A percentile compares a stretch with the other conserved stretches of the same genome.
These are phyloP conservation scores for Aspergillus kassunensis DNA, from an alignment of 495 filamentous ascomycete species.

Conservation along the genomic window DNA sequence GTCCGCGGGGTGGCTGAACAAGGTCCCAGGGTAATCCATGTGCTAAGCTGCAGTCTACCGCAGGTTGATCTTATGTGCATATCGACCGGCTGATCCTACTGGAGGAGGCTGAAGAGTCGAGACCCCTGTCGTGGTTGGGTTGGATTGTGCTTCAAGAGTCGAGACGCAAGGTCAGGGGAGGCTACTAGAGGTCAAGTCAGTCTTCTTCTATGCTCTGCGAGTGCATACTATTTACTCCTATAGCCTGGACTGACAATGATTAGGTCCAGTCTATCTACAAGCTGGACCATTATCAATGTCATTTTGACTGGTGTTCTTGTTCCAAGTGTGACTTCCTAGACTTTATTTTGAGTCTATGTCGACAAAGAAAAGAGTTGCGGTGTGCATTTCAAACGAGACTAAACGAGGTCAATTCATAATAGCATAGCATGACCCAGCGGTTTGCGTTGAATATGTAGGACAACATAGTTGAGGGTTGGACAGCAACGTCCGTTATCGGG, in stretches of 20 bases:
- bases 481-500: conserved; percentile 1
- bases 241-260: too few species aligned
- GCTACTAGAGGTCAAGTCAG: too few species aligned
- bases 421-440: neutral
- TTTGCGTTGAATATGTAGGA: neutral
- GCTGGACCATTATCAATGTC: too few species aligned
- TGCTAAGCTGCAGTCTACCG: neutral
- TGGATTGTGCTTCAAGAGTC: too few species aligned
- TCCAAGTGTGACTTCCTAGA: neutral
- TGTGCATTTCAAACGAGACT: neutral
- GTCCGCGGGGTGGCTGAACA: too few species aligned
- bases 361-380: neutral
- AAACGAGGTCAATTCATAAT: neutral
- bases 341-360: neutral
- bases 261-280: too few species aligned
- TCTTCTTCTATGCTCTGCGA: too few species aligned
- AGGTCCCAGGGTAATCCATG: neutral
- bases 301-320: too few species aligned
- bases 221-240: too few species aligned
- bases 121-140: too few species aligned
- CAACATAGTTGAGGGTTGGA: neutral
- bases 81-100: neutral
- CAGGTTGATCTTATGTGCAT: neutral
- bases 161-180: too few species aligned
- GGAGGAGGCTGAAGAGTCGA: neutral